Percentiles rank a stretch among this genome's conserved stretches.
Evolutionary conservation across 108 stramenopile genomes (phyloP).

Genomic region (Pseudonitzschia multistriata): DNA sequence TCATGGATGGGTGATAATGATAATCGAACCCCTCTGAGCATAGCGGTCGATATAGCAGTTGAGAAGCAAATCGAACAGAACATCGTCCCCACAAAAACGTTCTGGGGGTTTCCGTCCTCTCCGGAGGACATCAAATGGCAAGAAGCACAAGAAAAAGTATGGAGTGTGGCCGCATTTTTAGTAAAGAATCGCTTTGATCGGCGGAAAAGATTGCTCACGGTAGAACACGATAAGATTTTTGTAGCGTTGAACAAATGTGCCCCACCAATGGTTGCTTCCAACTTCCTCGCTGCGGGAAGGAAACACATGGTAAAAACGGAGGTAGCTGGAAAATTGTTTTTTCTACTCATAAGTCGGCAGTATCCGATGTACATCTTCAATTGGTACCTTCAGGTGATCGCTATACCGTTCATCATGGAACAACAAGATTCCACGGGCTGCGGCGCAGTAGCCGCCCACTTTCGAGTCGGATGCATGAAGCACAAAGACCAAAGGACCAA

Average conservation of each 20-base stretch:
- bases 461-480: constrained; percentile 28
- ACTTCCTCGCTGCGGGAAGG: constrained; percentile 18
- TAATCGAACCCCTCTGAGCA: constrained; percentile 27
- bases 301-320: constrained; percentile 18
- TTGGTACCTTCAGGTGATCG: constrained; percentile 11
- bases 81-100: constrained; percentile 11
- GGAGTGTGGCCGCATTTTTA: constrained; percentile 15
- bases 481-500: neutral
- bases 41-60: constrained; percentile 22
- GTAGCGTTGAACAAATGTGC: constrained; percentile 17
- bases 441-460: constrained; percentile 34
- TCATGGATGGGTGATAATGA: constrained; percentile 22
- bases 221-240: constrained; percentile 19
- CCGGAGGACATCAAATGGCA: constrained; percentile 23
- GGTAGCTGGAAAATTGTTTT: constrained; percentile 17
- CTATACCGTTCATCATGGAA: constrained; percentile 19
- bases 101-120: constrained; percentile 26
- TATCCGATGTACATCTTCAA: constrained; percentile 25
- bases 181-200: constrained; percentile 22
- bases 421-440: constrained; percentile 29
- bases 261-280: constrained; percentile 7
- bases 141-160: constrained; percentile 13
- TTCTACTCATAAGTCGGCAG: constrained; percentile 27
- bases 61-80: constrained; percentile 19
- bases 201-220: constrained; percentile 16